These are phyloP conservation scores for Alternaria sp. DNA, from an alignment of 2,329 filamentous ascomycete genomes.

Conservation along the genomic window DNA sequence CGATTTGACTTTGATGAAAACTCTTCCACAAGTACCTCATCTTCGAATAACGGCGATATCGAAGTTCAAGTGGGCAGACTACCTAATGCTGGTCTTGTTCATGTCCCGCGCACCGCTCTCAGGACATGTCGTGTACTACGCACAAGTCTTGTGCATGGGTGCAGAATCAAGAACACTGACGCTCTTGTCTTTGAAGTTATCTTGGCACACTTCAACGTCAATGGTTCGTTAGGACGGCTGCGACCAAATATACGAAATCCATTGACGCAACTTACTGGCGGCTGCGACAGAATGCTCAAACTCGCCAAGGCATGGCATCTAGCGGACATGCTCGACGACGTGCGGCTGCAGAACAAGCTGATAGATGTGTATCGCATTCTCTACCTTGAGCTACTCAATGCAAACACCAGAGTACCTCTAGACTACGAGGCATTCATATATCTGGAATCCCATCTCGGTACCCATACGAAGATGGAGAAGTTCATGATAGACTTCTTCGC, in stretches of 20 bases:
- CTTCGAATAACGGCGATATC: background rate
- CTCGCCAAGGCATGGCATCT: constrained; percentile 28
- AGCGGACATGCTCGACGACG: constrained; percentile 17
- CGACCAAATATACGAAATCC: background rate
- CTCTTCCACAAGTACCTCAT: background rate
- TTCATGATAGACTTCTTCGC: constrained; percentile 26
- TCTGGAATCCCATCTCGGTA: constrained; percentile 16
- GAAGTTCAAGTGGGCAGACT: constrained; percentile 11
- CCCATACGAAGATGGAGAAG: constrained; percentile 22
- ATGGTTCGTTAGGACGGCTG: background rate
- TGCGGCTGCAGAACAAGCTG: constrained; percentile 20
- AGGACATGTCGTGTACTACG: background rate
- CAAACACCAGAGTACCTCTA: constrained; percentile 6
- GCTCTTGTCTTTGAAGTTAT: constrained; percentile 12
- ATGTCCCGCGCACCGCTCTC: constrained; percentile 4
- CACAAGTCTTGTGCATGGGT: background rate
- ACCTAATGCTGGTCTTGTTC: constrained; percentile 2
- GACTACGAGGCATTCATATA: constrained; percentile 11
- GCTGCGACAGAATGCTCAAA: constrained; percentile 13
- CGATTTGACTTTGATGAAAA: background rate
- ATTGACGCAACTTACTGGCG: constrained; percentile 11
- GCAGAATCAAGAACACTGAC: constrained; percentile 13
- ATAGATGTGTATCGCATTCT: constrained; percentile 18
- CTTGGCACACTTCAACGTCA: constrained; percentile 9
- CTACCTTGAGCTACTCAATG: constrained; percentile 8